Percentiles rank a stretch among this genome's conserved stretches.
Evolutionary conservation across 2,329 filamentous ascomycete genomes (phyloP).

Genomic region (Aureobasidium melanogenum): DNA sequence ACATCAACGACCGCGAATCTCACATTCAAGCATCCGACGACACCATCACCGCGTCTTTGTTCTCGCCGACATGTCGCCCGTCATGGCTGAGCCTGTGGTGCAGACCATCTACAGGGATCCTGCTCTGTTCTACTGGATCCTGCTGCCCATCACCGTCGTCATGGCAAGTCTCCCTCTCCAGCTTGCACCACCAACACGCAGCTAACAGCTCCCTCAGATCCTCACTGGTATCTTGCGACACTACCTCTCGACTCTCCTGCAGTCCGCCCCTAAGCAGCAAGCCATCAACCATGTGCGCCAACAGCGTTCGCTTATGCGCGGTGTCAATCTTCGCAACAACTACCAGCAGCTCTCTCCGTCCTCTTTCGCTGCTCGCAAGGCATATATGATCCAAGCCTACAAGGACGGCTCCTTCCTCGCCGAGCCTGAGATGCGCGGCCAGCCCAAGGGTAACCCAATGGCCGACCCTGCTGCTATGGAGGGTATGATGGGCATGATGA

Average conservation of each 20-base stretch:
- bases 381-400: conserved; percentile 69
- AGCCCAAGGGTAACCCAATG: conserved; percentile 88
- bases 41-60: background rate
- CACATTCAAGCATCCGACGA: background rate
- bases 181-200: background rate
- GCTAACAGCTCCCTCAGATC: conserved; percentile 45
- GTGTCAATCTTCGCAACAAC: conserved; percentile 76
- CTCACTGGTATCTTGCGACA: conserved; percentile 92
- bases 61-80: conserved; percentile 18
- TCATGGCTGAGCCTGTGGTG: conserved; percentile 75
- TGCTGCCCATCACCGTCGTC: conserved; percentile 92
- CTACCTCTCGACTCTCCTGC: conserved; percentile 89
- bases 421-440: conserved; percentile 74
- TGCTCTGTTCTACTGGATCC: conserved; percentile 99
- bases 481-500: conserved; percentile 99
- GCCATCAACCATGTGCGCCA: conserved; percentile 70
- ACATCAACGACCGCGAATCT: background rate
- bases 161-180: conserved; percentile 55
- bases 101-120: conserved; percentile 99
- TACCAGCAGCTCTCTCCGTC: conserved; percentile 67
- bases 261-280: conserved; percentile 73
- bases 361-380: conserved; percentile 72
- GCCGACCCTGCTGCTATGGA: conserved; percentile 95
- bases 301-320: conserved; percentile 72
- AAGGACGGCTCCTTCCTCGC: conserved; percentile 84